Evolutionary conservation across 2,329 filamentous ascomycete species (phyloP).

Genomic region (Fusarium papillatum): DNA sequence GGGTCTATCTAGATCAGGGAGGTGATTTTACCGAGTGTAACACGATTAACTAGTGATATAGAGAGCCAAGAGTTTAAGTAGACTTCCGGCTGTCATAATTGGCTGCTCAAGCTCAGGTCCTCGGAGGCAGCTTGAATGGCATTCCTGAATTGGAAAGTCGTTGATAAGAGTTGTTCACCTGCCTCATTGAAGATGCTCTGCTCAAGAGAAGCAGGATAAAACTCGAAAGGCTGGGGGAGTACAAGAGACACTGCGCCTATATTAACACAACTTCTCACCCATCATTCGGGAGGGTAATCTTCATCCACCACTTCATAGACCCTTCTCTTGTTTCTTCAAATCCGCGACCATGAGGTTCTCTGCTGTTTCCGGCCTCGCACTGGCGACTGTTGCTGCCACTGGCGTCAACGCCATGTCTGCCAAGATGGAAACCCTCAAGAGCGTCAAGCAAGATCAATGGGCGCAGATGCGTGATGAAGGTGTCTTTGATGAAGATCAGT

Average conservation of each 20-base stretch:
- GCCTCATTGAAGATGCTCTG: not conserved
- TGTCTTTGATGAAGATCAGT: not conserved
- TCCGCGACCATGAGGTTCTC: not conserved
- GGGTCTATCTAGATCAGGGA: not conserved
- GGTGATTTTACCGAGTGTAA: not conserved
- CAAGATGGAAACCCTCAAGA: not conserved
- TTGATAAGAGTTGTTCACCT: not conserved
- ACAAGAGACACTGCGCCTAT: not conserved
- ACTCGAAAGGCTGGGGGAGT: not conserved
- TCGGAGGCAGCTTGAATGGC: not conserved
- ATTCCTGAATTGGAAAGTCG: not conserved
- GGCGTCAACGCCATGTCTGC: not conserved
- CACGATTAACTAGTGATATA: not conserved
- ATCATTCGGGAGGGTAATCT: not conserved
- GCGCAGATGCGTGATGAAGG: not conserved
- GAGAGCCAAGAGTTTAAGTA: not conserved
- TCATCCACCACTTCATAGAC: not conserved
- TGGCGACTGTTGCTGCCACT: not conserved
- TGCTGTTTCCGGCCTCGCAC: not conserved
- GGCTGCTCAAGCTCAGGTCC: not conserved
- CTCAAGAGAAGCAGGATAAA: not conserved
- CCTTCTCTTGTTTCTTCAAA: not conserved
- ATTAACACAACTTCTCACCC: not conserved
- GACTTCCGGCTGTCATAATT: not conserved
- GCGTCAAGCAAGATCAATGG: not conserved